phyloP scores from a whole-genome alignment of 2,329 filamentous ascomycete genomes.

The Emydomyces testavorans region DNA sequence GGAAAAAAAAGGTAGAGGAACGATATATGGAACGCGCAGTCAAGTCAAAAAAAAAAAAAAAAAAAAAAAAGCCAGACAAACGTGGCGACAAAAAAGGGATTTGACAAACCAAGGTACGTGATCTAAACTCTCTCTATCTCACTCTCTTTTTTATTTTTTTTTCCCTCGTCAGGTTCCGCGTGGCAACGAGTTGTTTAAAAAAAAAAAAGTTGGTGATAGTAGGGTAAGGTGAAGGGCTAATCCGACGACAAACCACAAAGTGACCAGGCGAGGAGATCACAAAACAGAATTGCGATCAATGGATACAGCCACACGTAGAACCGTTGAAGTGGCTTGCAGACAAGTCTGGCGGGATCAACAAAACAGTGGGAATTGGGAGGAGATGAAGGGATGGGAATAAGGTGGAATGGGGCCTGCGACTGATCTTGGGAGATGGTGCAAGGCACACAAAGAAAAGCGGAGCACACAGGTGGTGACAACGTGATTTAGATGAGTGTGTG shows the following conservation, averaged over 20 bases:
- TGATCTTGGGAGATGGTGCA: not conserved
- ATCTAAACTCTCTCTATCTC: conserved; percentile 1
- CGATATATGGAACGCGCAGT: too few species aligned
- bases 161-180: not conserved
- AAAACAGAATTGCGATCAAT: not conserved
- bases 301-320: conserved; percentile 4
- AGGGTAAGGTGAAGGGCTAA: too few species aligned
- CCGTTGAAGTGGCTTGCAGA: conserved; percentile 8
- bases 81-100: not conserved
- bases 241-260: too few species aligned
- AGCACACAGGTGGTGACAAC: not conserved
- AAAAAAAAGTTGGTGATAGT: not conserved
- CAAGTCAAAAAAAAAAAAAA: conserved; percentile 2
- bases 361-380: conserved; percentile 1
- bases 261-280: not conserved
- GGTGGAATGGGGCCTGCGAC: not conserved
- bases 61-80: not conserved
- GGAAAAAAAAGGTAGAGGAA: not conserved
- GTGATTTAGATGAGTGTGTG: too few species aligned
- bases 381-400: not conserved
- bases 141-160: conserved; percentile 6
- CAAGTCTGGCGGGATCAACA: conserved; percentile 8
- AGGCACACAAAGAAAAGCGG: conserved; percentile 2
- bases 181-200: conserved; percentile 1
- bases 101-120: conserved; percentile 2